Evolutionary conservation across 2,329 filamentous ascomycete genomes (phyloP).

Genomic region (Colletotrichum echinochloae): DNA sequence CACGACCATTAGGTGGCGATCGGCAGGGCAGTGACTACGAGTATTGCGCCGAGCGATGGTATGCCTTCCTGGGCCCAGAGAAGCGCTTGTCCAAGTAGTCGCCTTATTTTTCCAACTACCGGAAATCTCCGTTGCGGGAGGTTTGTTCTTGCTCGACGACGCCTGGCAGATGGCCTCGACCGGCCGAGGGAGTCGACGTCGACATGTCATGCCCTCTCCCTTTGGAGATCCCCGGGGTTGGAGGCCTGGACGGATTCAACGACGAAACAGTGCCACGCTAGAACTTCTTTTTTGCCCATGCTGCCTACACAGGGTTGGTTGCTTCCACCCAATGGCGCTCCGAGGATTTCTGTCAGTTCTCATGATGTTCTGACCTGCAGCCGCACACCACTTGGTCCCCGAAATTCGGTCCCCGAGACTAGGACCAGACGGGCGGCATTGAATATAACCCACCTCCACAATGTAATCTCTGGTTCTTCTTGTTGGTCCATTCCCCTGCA

Average conservation of each 20-base stretch:
- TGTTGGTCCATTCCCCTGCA: background rate
- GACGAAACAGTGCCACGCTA: background rate
- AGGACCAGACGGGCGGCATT: background rate
- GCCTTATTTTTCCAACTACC: conserved; percentile 3
- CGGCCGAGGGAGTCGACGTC: background rate
- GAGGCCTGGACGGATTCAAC: background rate
- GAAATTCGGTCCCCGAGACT: conserved; percentile 19
- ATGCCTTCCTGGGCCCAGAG: conserved; percentile 17
- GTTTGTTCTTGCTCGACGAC: background rate
- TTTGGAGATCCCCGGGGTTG: background rate
- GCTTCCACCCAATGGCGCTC: conserved; percentile 10
- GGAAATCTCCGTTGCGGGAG: background rate
- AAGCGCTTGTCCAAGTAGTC: background rate
- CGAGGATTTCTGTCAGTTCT: conserved; percentile 32
- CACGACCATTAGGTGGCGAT: conserved; percentile 7
- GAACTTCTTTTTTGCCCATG: background rate
- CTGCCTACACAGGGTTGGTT: background rate
- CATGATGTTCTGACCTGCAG: conserved; percentile 22
- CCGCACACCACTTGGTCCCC: conserved; percentile 5
- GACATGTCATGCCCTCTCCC: background rate
- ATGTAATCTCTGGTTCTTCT: background rate
- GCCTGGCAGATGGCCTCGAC: background rate
- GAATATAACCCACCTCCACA: background rate
- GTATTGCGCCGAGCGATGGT: background rate
- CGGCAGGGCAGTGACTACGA: background rate